Base-by-base conservation (phyloP, 1,139 yeast species). In the Suhomyces panamericanus region DNA sequence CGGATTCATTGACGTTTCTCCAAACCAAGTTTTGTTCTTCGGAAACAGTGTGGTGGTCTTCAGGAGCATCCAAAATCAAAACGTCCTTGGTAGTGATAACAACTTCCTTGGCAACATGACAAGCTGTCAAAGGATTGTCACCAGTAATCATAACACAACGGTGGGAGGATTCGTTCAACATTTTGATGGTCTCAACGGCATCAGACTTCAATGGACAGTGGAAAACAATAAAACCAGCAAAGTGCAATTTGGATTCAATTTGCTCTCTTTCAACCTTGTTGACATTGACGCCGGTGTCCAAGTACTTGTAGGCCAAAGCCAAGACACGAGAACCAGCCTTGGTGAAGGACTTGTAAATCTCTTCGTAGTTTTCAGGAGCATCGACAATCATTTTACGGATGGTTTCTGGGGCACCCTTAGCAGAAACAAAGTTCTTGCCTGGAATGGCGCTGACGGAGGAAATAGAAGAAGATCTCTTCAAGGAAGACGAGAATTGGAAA, bases 351-450 rank as follows among this genome's bases (percentile, higher is more conserved):
- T 91, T 91, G 70, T 81, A 95, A 42, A 86, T 82, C 36, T 83
- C 88, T 63, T 93, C 98, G 62, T 93, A 93, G 55, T 82, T 75
- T 32, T 71, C 80, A 32, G 99, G 98, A 48, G 87, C 80, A 42
- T 74, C 75, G 41, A 68, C 59, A 54, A 95, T 70, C 88, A 95
- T 89, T 44, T 75, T 76, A 61, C 85, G 83, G 57, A 93, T 81
- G 28, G 98, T 93, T 70, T 93, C 99, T n/a, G 99, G 99, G 1
- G 99, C 99, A 75, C 99, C 99, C 68, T 95, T 95, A 37, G 85
- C 96, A 55, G 96, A 86, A 41, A 91, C 95, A 56, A 90, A 77
- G 51, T 81, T 67, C 54, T 85, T 79, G 39, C 73, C 73, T n/a
- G 65, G 67, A 32, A 70, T 48, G 41, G 80, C 69, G 51, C 73